phyloP scores from a whole-genome alignment of 495 filamentous ascomycete species.

The Hypomontagnella monticulosa region DNA sequence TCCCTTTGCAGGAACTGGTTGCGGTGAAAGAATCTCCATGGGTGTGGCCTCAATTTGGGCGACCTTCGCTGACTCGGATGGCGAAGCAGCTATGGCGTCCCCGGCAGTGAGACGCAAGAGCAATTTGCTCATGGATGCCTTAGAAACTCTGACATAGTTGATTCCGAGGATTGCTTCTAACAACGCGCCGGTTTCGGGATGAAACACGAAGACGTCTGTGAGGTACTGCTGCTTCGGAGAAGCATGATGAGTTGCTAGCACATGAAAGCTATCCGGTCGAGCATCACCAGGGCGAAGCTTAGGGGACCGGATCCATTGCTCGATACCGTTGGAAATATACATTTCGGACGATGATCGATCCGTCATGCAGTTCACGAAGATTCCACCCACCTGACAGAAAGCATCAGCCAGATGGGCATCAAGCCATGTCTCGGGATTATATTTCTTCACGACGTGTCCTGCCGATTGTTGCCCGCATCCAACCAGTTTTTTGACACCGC shows the following conservation, averaged over 20 bases:
- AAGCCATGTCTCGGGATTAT: slow-evolving; percentile 44
- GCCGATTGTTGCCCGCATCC: slow-evolving; percentile 55
- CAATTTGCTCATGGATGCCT: slow-evolving; percentile 53
- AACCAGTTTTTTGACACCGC: slow-evolving; percentile 58
- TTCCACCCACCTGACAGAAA: slow-evolving; percentile 63
- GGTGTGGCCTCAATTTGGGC: slow-evolving; percentile 27
- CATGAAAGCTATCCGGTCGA: slow-evolving; percentile 54
- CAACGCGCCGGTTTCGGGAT: slow-evolving; percentile 51
- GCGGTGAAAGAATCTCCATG: slow-evolving; percentile 31
- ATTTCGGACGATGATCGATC: slow-evolving; percentile 52
- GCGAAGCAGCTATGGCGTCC: slow-evolving; percentile 12
- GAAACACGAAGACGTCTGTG: slow-evolving; percentile 64
- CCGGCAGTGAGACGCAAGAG: slow-evolving; percentile 35
- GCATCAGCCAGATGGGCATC: slow-evolving; percentile 38
- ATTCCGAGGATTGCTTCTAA: slow-evolving; percentile 63
- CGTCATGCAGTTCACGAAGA: slow-evolving; percentile 66
- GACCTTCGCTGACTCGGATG: slow-evolving; percentile 29
- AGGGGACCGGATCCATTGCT: slow-evolving; percentile 59
- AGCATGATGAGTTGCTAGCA: slow-evolving; percentile 53
- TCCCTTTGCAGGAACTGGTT: neutral
- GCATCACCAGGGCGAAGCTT: slow-evolving; percentile 34
- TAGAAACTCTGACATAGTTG: slow-evolving; percentile 55
- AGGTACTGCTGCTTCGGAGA: slow-evolving; percentile 51
- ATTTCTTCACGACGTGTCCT: slow-evolving; percentile 54
- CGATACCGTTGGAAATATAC: slow-evolving; percentile 59